A percentile compares a stretch with the other conserved stretches of the same genome.
These are phyloP conservation scores for Steccherinum ochraceum DNA, from an alignment of 768 basidiomycete genomes.

Conservation along the genomic window DNA sequence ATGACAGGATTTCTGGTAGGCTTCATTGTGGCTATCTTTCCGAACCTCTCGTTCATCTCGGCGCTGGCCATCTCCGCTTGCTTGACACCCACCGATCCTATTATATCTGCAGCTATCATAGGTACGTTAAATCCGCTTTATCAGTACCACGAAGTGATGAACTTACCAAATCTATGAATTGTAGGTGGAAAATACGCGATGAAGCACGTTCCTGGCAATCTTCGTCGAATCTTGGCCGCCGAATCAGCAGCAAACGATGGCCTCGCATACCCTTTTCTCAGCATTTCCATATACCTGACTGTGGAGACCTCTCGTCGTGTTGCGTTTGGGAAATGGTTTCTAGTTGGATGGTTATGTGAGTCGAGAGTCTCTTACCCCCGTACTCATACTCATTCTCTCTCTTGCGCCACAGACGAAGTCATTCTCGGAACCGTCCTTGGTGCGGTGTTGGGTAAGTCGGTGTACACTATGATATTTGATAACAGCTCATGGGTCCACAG, in stretches of 20 bases:
- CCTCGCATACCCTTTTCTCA: constrained; percentile 88
- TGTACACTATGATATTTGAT: background rate
- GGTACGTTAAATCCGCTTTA: constrained; percentile 27
- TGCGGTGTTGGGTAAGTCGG: constrained; percentile 36
- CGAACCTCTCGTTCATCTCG: constrained; percentile 61
- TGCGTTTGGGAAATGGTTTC: constrained; percentile 81
- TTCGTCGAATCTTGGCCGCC: constrained; percentile 77
- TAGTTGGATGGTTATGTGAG: constrained; percentile 78
- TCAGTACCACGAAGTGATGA: background rate
- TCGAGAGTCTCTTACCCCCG: constrained; percentile 11
- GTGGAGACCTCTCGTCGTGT: constrained; percentile 53
- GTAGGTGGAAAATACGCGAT: constrained; percentile 66
- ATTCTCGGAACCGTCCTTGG: constrained; percentile 69
- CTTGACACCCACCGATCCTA: constrained; percentile 91
- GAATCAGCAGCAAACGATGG: constrained; percentile 97
- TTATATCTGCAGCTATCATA: constrained; percentile 81
- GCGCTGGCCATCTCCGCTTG: constrained; percentile 85
- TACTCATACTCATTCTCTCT: no score
- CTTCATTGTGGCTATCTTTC: constrained; percentile 68
- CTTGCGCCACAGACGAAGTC: constrained; percentile 78
- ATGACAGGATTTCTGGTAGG: constrained; percentile 32
- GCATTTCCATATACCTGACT: constrained; percentile 80
- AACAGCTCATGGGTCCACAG: constrained; percentile 29
- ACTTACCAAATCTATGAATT: background rate
- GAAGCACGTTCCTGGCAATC: constrained; percentile 63